Evolutionary conservation across 352 stramenopile species (phyloP).

Genomic region (Globisporangium emineosum): DNA sequence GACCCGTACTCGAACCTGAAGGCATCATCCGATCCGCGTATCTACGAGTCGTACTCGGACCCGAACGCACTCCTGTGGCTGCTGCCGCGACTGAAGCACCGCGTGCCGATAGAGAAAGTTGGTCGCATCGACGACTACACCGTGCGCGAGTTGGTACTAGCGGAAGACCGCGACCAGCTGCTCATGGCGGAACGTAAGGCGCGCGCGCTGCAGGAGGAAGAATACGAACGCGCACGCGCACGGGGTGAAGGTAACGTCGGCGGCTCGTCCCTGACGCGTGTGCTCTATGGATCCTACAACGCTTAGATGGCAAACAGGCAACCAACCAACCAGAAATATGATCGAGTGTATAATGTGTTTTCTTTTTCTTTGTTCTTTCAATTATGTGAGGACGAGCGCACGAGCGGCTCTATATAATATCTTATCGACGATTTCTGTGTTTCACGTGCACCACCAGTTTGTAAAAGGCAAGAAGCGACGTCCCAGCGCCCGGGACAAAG

Average conservation of each 20-base stretch:
- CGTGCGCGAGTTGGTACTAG: conserved; percentile 68
- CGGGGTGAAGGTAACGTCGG: conserved; percentile 29
- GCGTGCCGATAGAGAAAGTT: conserved; percentile 77
- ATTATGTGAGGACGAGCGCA: neutral
- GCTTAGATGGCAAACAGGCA: conserved; percentile 3
- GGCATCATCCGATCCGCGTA: conserved; percentile 47
- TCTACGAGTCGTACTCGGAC: conserved; percentile 83
- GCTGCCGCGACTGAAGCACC: conserved; percentile 77
- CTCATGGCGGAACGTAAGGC: conserved; percentile 62
- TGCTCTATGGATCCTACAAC: conserved; percentile 12
- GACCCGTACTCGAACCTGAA: conserved; percentile 79
- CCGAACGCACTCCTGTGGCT: conserved; percentile 79
- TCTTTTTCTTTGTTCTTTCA: neutral
- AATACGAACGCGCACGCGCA: conserved; percentile 36
- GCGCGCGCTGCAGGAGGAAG: conserved; percentile 61
- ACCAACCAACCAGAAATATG: conserved; percentile 2
- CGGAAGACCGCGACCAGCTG: conserved; percentile 74
- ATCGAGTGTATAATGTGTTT: conserved; percentile 12
- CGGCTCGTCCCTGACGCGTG: conserved; percentile 14
- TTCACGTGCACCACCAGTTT: neutral
- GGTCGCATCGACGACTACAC: conserved; percentile 81
- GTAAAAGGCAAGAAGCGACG: neutral
- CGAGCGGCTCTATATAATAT: conserved; percentile 8
- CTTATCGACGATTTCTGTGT: conserved; percentile 7
- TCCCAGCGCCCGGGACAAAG: conserved; percentile 5